These are phyloP conservation scores for Scytalidium lignicola DNA, from an alignment of 2,329 filamentous ascomycete species.

Conservation along the genomic window DNA sequence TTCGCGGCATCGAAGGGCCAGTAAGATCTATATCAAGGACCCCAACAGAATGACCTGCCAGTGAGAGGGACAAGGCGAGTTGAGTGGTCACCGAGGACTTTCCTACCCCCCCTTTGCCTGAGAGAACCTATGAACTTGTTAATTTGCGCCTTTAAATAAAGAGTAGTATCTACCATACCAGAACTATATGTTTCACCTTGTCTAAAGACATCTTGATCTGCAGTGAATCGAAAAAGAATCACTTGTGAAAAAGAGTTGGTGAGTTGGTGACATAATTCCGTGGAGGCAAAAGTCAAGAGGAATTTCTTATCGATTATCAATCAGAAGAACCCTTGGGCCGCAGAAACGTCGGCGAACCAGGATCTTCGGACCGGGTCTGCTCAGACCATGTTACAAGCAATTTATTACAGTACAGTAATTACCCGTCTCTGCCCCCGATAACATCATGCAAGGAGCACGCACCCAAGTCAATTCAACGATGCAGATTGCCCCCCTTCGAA, in stretches of 20 bases:
- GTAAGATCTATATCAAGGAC: constrained; percentile 96
- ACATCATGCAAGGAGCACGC: too few species aligned
- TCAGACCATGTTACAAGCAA: neutral
- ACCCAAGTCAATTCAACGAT: neutral
- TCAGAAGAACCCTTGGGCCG: constrained; percentile 5
- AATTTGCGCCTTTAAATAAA: neutral
- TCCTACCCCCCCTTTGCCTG: constrained; percentile 95
- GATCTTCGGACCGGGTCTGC: neutral
- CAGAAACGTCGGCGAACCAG: neutral
- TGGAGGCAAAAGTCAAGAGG: constrained; percentile 1
- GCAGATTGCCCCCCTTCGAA: neutral
- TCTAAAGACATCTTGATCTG: constrained; percentile 53
- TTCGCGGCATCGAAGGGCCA: constrained; percentile 90
- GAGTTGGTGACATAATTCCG: constrained; percentile 8
- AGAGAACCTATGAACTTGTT: constrained; percentile 56
- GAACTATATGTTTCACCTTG: constrained; percentile 71
- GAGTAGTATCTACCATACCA: constrained; percentile 45
- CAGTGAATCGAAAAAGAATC: constrained; percentile 1
- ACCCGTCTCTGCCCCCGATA: too few species aligned
- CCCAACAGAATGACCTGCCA: constrained; percentile 82
- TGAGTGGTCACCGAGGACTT: constrained; percentile 98
- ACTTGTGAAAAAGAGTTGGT: neutral
- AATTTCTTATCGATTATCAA: constrained; percentile 27
- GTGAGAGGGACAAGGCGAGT: constrained; percentile 80
- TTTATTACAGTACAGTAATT: too few species aligned